A percentile compares a stretch with the other conserved stretches of the same genome.
phyloP scores from a whole-genome alignment of 1,284 basidiomycete species.

The Ustilago loliicola region DNA sequence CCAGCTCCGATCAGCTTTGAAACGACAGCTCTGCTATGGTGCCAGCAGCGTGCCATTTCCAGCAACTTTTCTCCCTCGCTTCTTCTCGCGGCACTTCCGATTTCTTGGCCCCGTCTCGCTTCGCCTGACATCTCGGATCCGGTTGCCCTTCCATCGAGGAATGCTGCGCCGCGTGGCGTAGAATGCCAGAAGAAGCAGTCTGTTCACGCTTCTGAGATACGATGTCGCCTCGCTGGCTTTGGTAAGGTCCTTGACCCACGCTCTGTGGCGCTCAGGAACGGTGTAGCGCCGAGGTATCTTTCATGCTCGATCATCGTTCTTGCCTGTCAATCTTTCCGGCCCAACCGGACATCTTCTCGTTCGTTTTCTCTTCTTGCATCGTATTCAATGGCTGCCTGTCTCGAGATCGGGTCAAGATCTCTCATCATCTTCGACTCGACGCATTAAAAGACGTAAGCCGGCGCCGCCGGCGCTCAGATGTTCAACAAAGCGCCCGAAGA shows the following conservation, averaged over 20 bases:
- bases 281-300: background rate
- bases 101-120: background rate
- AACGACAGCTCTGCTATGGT: background rate
- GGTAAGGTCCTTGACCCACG: background rate
- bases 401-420: background rate
- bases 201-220: background rate
- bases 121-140: constrained; percentile 4
- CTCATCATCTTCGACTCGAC: too few relatives aligned
- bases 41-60: background rate
- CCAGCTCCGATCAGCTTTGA: constrained; percentile 1
- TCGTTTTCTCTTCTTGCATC: background rate
- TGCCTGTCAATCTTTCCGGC: background rate
- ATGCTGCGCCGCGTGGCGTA: background rate
- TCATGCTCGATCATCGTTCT: background rate
- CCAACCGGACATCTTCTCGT: background rate
- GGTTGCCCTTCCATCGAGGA: background rate
- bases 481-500: background rate
- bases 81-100: background rate
- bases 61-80: background rate
- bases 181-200: background rate
- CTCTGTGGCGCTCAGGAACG: background rate
- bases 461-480: background rate
- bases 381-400: background rate
- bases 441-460: background rate
- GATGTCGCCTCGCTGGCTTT: background rate